Base-by-base conservation (phyloP, 805 yeast species). In the Ogataea trehalophila region DNA sequence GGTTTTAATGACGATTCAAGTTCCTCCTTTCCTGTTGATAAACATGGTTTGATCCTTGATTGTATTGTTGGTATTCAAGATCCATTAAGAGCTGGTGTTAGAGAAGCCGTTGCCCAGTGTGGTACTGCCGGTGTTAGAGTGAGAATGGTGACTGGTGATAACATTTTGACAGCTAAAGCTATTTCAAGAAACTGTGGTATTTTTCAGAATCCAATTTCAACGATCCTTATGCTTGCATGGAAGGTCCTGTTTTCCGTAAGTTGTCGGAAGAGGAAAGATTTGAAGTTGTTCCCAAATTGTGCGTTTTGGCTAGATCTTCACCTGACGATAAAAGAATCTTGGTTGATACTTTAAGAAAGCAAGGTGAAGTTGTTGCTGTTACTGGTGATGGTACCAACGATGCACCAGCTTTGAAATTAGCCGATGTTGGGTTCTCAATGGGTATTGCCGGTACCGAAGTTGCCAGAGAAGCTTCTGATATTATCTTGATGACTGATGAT, bases 321-420 rank as follows among this genome's bases (percentile, higher is more conserved):
- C 99, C 99, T 3, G 96, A 92, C 55, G 99, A 94, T 69, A 94
- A 94, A 68, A 74, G 95, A 49, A 71, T 87, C 29, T 74, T 94
- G 40, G 99, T 95, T 34, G 87, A 85, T 52, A 82, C 90, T 13
- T 73, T 94, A 57, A 83, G 85, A 59, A 72, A 75, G 35, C 74
- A 81, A 61, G 95, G 95, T 22, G 97, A 94, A 61, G 95, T 92
- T 34, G 99, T 94, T 43, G 99, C 99, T 1, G 98, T 92, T 34
- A 94, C 99, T 36, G 99, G 99, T 63, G 99, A 94, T 66, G 99
- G 99, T 68, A 92, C 98, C 8, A 94, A 94, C 66, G 99, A 94
- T 75, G 99, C 98, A 0, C 97, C 97, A 15, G 98, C 99, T 3
- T 76, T 94, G 61, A 89, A 92, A 62, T 74, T 91, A 49, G 99